phyloP scores from a whole-genome alignment of 164 flowering plant species.

The Chloranthus sessilifolius region DNA sequence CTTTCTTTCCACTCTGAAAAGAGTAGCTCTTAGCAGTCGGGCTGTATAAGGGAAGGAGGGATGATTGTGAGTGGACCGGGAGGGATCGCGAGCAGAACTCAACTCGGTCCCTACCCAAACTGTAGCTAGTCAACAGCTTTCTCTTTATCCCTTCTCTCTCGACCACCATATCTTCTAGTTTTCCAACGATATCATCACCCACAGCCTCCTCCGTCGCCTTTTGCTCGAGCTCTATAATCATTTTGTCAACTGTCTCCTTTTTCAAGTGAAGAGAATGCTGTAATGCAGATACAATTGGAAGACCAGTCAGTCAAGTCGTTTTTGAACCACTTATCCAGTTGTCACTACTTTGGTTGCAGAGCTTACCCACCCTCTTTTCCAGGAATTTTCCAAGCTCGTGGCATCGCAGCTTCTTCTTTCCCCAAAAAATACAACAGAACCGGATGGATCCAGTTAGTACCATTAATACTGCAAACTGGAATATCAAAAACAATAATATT shows the following conservation, averaged over 20 bases:
- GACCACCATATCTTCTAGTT: slow-evolving; percentile 39
- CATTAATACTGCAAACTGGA: slow-evolving; percentile 52
- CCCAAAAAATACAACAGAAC: slow-evolving; percentile 83
- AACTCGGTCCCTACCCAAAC: slow-evolving; percentile 59
- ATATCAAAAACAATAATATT: slow-evolving; percentile 50
- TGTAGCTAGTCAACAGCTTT: slow-evolving; percentile 81
- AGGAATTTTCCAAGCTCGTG: slow-evolving; percentile 64
- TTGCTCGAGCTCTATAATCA: slow-evolving; percentile 56
- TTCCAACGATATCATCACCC: slow-evolving; percentile 37
- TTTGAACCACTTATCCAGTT: background rate
- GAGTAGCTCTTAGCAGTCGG: slow-evolving; percentile 50
- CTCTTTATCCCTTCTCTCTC: slow-evolving; percentile 52
- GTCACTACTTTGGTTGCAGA: background rate
- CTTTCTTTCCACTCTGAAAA: slow-evolving; percentile 44
- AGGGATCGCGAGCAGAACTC: no score
- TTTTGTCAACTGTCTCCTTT: slow-evolving; percentile 49
- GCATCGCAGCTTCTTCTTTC: slow-evolving; percentile 62
- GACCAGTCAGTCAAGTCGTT: background rate
- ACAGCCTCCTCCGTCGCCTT: slow-evolving; percentile 50
- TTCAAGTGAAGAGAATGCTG: slow-evolving; percentile 62
- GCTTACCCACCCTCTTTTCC: slow-evolving; percentile 58
- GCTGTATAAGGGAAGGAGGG: slow-evolving; percentile 49
- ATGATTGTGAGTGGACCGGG: slow-evolving; percentile 23
- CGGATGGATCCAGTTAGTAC: slow-evolving; percentile 47
- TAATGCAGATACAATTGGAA: background rate